These are phyloP conservation scores for Grosmannia huntii DNA, from an alignment of 2,329 filamentous ascomycete genomes.

Conservation along the genomic window DNA sequence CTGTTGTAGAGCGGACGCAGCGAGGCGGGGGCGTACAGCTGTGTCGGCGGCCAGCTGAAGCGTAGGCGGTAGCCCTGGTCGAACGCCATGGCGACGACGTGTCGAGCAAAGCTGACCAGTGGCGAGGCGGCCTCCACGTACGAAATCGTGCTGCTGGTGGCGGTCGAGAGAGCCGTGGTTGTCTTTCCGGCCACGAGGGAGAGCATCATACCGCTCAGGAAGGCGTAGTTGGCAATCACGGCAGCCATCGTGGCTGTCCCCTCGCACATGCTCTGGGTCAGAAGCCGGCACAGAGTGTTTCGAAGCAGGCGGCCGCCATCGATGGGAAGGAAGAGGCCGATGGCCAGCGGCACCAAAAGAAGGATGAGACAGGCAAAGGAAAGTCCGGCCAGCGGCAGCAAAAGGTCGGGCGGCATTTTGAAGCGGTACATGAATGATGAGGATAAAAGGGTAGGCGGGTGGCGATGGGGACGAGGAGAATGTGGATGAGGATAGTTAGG, in stretches of 20 bases:
- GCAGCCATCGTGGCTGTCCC: neutral
- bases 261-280: neutral
- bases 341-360: neutral
- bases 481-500: neutral
- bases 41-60: conserved; percentile 3
- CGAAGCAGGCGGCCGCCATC: neutral
- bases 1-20: neutral
- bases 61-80: neutral
- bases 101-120: neutral
- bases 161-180: neutral
- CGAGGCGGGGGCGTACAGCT: neutral
- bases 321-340: neutral
- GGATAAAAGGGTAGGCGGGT: neutral
- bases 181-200: neutral
- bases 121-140: neutral
- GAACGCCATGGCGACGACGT: conserved; percentile 4
- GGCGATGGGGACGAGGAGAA: neutral
- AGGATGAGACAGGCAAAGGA: neutral
- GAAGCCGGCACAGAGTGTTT: neutral
- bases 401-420: neutral
- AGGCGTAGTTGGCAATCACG: conserved; percentile 7
- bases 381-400: neutral
- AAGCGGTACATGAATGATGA: neutral
- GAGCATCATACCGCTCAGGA: conserved; percentile 3
- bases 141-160: too few species aligned